Conservation (phyloP, 176 grass and related monocot genomes). For the Tillandsia leiboldiana region DNA sequence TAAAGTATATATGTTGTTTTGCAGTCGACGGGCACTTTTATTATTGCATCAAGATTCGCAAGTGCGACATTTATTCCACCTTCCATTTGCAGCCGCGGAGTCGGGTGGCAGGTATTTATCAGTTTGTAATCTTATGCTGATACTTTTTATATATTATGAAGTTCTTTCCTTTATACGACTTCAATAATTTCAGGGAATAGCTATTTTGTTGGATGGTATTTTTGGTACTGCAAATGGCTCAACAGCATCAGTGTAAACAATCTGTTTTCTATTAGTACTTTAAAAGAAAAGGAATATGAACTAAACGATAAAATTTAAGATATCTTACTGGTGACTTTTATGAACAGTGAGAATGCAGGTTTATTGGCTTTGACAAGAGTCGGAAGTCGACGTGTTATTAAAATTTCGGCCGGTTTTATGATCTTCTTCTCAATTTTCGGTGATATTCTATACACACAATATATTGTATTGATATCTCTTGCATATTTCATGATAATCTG, state of each 20-base stretch:
- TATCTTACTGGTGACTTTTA: slow-evolving; percentile 8
- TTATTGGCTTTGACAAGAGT: slow-evolving; percentile 71
- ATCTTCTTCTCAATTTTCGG: slow-evolving; percentile 93
- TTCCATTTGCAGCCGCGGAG: slow-evolving; percentile 64
- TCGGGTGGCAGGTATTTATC: slow-evolving; percentile 82
- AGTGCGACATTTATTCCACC: slow-evolving; percentile 74
- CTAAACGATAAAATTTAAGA: slow-evolving; percentile 1
- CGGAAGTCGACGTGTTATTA: slow-evolving; percentile 74
- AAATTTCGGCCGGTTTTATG: slow-evolving; percentile 83
- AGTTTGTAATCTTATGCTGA: not conserved
- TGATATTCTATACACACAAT: not conserved
- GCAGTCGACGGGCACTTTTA: slow-evolving; percentile 82
- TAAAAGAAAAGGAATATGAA: not conserved
- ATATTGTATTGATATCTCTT: not conserved
- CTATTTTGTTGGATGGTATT: slow-evolving; percentile 74
- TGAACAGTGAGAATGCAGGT: slow-evolving; percentile 77
- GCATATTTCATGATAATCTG: not conserved
- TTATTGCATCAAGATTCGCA: slow-evolving; percentile 53
- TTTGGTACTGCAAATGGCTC: slow-evolving; percentile 78
- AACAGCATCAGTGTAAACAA: slow-evolving; percentile 76
- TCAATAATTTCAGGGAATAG: slow-evolving; percentile 53
- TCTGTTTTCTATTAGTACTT: slow-evolving; percentile 4
- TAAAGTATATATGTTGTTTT: slow-evolving; percentile 2
- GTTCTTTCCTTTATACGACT: not conserved
- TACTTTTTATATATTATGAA: not conserved